Evolutionary conservation across 768 basidiomycete species (phyloP).

Genomic region (Termitomyces sp.): DNA sequence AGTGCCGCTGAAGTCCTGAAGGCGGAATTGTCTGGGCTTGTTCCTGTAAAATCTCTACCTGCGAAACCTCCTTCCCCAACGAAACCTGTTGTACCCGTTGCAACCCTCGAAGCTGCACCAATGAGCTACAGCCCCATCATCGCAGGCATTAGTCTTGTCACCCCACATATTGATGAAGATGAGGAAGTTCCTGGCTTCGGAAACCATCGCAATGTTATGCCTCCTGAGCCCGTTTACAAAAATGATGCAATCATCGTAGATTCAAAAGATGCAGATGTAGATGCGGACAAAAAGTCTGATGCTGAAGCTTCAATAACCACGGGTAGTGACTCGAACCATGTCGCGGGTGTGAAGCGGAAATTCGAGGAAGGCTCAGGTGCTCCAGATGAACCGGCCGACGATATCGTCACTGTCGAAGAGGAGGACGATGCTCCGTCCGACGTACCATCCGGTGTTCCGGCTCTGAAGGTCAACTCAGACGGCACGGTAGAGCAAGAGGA

Average conservation of each 20-base stretch:
- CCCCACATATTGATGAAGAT: constrained; percentile 15
- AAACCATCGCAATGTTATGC: constrained; percentile 12
- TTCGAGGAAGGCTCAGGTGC: constrained; percentile 42
- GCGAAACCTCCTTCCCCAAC: constrained; percentile 28
- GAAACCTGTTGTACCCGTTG: constrained; percentile 17
- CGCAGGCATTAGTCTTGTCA: neutral
- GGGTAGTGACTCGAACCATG: constrained; percentile 15
- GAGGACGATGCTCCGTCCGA: constrained; percentile 42
- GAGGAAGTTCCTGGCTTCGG: constrained; percentile 37
- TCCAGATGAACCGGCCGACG: constrained; percentile 31
- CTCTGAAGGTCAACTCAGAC: constrained; percentile 80
- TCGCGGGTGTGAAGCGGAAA: constrained; percentile 38
- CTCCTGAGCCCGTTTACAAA: constrained; percentile 6
- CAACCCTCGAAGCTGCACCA: constrained; percentile 25
- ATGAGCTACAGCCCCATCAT: constrained; percentile 19
- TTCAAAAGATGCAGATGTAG: constrained; percentile 21
- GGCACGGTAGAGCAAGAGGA: constrained; percentile 95
- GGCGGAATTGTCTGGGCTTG: constrained; percentile 71
- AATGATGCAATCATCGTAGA: constrained; percentile 15
- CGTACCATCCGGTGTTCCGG: constrained; percentile 37
- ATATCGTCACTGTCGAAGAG: constrained; percentile 43
- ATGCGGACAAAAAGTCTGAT: constrained; percentile 28
- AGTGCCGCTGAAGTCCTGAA: constrained; percentile 92
- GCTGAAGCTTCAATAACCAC: constrained; percentile 18
- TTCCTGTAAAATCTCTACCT: constrained; percentile 41